Evolutionary conservation across 2,329 filamentous ascomycete species (phyloP), one percentile per base, ranked within the genome.

Genomic region (Decorospora gaudefroyi): DNA sequence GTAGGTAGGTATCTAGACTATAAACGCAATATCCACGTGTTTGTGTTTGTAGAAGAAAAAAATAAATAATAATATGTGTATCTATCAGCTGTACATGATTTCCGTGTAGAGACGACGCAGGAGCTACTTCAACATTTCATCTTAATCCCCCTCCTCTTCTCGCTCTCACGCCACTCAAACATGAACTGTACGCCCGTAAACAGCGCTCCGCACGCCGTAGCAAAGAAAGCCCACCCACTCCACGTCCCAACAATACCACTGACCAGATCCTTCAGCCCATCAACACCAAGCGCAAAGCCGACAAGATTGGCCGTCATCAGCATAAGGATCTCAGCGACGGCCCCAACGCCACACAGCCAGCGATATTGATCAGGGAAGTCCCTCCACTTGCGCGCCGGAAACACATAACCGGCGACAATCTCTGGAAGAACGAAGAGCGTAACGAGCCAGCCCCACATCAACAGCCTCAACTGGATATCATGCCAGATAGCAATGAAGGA

Each of bases 401-500:
- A 95, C 0, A 91, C 46, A 26, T 83, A 75, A 0, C 77, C 76
- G 0, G 84, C 90, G 6, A 87, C 74, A 57, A 92, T 82, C 74
- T 99, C 93, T 0, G 93, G 93, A 5, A 96, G 69, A 69, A 99
- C 89, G 72, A 99, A 99, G 16, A 97, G 74, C 0, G 95, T 91
- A 52, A 99, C 84, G 26, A 99, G 79, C 93, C 93, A 99, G 18
- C 93, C 92, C 93, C 93, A 99, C 69, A 95, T 86, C 21, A 99
- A 79, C 26, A 99, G 77, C 7, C 87, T 83, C 19, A 97, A 80
- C 72, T 95, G 86, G 63, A 99, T 95, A 62, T 99, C 93, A 72
- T 99, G 93, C 93, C 93, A 99, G 18, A 99, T 77, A 0, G 93
- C 95, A 16, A 99, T 93, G 62, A 99, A 99, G 0, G 90, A 96